Evolutionary conservation across 1,284 basidiomycete genomes (phyloP), one percentile per base, ranked within the genome.

Genomic region (Leccinum griseonigrum): DNA sequence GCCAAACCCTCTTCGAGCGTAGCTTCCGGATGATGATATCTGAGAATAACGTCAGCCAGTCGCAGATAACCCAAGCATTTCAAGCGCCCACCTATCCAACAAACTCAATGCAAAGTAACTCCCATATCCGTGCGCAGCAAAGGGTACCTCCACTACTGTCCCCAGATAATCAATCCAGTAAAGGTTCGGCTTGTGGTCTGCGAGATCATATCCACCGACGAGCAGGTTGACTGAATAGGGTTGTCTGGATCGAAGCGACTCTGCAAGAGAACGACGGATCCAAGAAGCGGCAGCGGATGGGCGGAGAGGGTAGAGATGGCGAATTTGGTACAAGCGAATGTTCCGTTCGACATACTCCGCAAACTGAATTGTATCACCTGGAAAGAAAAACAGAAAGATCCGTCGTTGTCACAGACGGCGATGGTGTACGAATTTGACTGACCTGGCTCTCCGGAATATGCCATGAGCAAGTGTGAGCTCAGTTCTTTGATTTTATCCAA

Each of bases 101-200:
- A 96, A 92, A 84, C 91, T 90, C 69, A 98, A 80, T 22, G 88
- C 90, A 75, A 99, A 97, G 78, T 96, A 97, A 63, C 90, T 86
- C 43, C 95, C 97, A 74, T 98, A 96, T 1, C 97, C 97, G 74
- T 98, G 97, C 0, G 95, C 95, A 7, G 89, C 96, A 74, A 96
- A 99, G 0, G 96, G 95, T 5, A 98, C 92, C 57, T 88, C 85
- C 2, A 88, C 86, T 70, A 92, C 83, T 8, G 97, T 97, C 43
- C 97, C 97, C 52, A 97, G 83, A 75, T 97, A 95, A 78, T 99
- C 97, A 65, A 98, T 82, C 95, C 96, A 98, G 79, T 96, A 98
- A 5, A 98, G 83, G 66, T 91, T 88, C 4, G 95, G 90, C 28
- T 78, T 79, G 63, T 85, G 72, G 9, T 78, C 78, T 16, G 83